A percentile compares a stretch with the other conserved stretches of the same genome.
Evolutionary conservation across 352 stramenopile species (phyloP).

Genomic region (Phytopythium litorale): DNA sequence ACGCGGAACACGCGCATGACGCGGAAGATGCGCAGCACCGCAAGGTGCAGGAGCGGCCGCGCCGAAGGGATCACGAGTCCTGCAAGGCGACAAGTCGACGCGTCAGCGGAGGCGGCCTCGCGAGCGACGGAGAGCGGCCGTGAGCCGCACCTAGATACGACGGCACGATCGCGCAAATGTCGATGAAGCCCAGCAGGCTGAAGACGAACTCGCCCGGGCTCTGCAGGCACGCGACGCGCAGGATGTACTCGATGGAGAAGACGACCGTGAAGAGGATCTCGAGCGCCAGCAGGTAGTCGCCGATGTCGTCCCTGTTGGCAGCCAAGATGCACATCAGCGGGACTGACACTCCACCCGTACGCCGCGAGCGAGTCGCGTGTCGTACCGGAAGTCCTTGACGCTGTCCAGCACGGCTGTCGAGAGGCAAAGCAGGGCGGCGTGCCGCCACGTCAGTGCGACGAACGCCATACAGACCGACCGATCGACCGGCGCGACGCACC

Average conservation of each 20-base stretch:
- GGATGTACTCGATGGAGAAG: constrained; percentile 76
- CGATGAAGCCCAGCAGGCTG: constrained; percentile 70
- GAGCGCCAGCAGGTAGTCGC: constrained; percentile 56
- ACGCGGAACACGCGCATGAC: constrained; percentile 78
- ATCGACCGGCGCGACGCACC: constrained; percentile 21
- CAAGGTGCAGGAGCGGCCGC: constrained; percentile 55
- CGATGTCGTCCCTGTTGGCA: constrained; percentile 40
- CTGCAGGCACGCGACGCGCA: constrained; percentile 61
- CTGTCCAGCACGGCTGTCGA: constrained; percentile 61
- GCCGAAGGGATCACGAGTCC: constrained; percentile 54
- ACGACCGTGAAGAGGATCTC: constrained; percentile 79
- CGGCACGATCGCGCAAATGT: constrained; percentile 71
- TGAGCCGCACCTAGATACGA: constrained; percentile 60
- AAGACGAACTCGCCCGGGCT: constrained; percentile 57
- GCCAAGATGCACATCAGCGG: not conserved
- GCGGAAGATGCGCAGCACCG: constrained; percentile 71
- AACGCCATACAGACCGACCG: too few species aligned
- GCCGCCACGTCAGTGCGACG: not conserved
- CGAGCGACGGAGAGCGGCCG: not conserved
- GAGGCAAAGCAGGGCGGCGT: not conserved
- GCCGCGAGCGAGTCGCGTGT: not conserved
- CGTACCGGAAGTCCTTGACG: constrained; percentile 60
- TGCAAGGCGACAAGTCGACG: constrained; percentile 2
- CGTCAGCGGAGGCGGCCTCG: constrained; percentile 1
- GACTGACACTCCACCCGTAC: not conserved